Conservation (phyloP, 306 rosid species). For the Sindora glabra region DNA sequence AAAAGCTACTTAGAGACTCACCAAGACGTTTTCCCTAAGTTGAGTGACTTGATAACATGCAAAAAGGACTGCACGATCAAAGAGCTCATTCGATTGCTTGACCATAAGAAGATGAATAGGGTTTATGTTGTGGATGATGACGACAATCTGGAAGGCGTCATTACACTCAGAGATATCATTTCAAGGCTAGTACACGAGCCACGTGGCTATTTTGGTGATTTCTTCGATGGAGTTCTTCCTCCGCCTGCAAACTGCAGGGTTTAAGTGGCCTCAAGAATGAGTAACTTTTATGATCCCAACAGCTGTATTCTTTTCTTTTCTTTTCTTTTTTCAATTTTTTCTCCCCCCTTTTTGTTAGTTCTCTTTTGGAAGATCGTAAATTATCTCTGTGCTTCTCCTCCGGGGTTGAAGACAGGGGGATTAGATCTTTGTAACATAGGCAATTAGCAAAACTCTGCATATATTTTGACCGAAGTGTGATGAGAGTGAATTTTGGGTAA, state of each 20-base stretch:
- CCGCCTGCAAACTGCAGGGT: conserved; percentile 72
- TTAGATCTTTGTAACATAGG: conserved; percentile 22
- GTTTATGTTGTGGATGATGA: conserved; percentile 60
- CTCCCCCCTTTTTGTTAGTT: too few relatives aligned
- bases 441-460: conserved; percentile 17
- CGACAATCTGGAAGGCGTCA: conserved; percentile 72
- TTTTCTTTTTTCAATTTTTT: not conserved
- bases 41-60: conserved; percentile 56
- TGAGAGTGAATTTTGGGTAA: conserved; percentile 21
- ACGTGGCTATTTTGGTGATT: conserved; percentile 90
- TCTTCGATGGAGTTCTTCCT: conserved; percentile 96
- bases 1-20: conserved; percentile 57
- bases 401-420: conserved; percentile 15
- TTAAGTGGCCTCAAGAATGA: conserved; percentile 22
- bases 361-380: not conserved
- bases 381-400: conserved; percentile 7
- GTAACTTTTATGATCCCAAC: conserved; percentile 16
- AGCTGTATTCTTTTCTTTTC: too few relatives aligned
- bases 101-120: conserved; percentile 60
- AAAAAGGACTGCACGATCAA: conserved; percentile 53
- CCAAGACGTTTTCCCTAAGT: conserved; percentile 29
- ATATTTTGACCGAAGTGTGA: conserved; percentile 1
- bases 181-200: conserved; percentile 95
- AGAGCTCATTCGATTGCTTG: conserved; percentile 71
- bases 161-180: conserved; percentile 86